Conservation (phyloP, 371 early-diverging fungal species). For the Zancudomyces culisetae region DNA sequence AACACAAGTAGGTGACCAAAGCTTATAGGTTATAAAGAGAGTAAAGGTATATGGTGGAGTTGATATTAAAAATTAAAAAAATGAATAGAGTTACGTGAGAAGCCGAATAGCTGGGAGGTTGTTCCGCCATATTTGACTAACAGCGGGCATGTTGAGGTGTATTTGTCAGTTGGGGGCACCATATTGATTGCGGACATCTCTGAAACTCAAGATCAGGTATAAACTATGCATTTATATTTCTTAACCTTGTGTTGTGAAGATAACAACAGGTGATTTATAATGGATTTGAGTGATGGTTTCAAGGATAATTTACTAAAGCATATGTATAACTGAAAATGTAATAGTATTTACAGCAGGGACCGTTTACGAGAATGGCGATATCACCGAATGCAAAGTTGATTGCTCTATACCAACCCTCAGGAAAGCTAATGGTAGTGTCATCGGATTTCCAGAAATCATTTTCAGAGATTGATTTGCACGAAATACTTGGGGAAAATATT, state of each 20-base stretch:
- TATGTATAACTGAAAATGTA: too few species aligned
- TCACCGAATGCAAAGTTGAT: constrained; percentile 86
- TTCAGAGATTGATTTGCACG: constrained; percentile 43
- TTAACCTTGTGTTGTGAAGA: too few species aligned
- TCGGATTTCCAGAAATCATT: constrained; percentile 83
- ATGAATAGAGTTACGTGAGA: constrained; percentile 31
- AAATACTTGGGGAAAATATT: not conserved
- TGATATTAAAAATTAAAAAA: constrained; percentile 59
- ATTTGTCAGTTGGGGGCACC: constrained; percentile 55
- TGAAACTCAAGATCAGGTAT: constrained; percentile 66
- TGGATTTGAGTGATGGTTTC: too few species aligned
- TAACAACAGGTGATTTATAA: too few species aligned
- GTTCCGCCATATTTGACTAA: constrained; percentile 73
- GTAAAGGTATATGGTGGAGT: not conserved
- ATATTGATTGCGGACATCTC: constrained; percentile 62
- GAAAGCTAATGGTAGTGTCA: constrained; percentile 81
- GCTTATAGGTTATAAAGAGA: not conserved
- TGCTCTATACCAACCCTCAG: constrained; percentile 55
- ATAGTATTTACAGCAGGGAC: constrained; percentile 68
- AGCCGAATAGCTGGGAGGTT: constrained; percentile 70
- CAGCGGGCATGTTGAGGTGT: constrained; percentile 76
- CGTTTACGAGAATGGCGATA: constrained; percentile 66
- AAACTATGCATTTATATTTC: too few species aligned
- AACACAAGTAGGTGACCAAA: constrained; percentile 32
- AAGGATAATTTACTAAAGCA: too few species aligned